phyloP scores from a whole-genome alignment of 2,329 filamentous ascomycete genomes.

The Reticulascus tulasneorum region DNA sequence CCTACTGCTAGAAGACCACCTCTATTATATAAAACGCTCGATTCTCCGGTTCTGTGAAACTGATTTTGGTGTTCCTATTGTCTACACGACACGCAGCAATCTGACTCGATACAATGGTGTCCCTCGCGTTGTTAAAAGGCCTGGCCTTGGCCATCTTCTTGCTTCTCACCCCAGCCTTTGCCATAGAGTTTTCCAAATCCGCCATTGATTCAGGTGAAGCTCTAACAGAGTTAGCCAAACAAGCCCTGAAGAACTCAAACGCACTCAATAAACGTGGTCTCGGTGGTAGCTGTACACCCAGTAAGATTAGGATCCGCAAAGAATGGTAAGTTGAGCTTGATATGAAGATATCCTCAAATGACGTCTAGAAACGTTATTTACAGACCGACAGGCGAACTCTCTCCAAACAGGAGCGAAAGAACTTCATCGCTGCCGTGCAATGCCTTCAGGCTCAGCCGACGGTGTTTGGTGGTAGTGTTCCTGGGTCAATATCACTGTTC shows the following conservation, averaged over 20 bases:
- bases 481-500: constrained; percentile 17
- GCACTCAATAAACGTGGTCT: not conserved
- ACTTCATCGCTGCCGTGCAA: constrained; percentile 22
- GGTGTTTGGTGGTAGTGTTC: constrained; percentile 8
- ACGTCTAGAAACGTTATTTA: not conserved
- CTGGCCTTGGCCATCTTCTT: no score
- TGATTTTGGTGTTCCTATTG: no score
- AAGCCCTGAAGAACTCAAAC: constrained; percentile 1
- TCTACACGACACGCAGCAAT: no score
- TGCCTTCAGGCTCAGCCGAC: constrained; percentile 21
- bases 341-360: no score
- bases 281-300: not conserved
- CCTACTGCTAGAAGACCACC: no score
- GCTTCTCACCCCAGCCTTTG: no score
- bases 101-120: no score
- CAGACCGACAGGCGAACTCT: constrained; percentile 15
- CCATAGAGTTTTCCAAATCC: constrained; percentile 2
- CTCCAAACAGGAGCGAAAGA: constrained; percentile 14
- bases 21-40: no score
- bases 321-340: no score
- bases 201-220: constrained; percentile 9
- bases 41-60: no score
- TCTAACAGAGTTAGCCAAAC: not conserved
- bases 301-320: not conserved
- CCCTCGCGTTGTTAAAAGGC: no score